phyloP scores from a whole-genome alignment of 2,329 filamentous ascomycete genomes.

The Colletotrichum aenigma region DNA sequence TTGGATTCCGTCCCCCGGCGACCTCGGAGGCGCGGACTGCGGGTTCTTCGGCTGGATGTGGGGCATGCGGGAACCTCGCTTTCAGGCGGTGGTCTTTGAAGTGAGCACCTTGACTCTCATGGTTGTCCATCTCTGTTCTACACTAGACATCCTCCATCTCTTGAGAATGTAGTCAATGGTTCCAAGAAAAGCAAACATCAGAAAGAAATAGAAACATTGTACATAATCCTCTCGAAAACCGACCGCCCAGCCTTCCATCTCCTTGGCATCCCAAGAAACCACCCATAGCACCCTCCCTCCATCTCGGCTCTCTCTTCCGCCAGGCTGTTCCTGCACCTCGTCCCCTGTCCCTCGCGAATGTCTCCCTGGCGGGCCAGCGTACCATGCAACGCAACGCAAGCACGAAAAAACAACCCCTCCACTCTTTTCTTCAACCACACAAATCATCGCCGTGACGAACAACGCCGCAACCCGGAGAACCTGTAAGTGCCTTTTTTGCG shows the following conservation, averaged over 20 bases:
- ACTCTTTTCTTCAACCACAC: background rate
- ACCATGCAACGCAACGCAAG: background rate
- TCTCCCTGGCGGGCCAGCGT: background rate
- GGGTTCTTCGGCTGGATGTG: constrained; percentile 8
- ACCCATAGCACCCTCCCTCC: background rate
- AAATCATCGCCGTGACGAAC: background rate
- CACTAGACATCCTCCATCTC: accelerated
- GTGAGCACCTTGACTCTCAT: background rate
- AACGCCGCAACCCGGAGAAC: background rate
- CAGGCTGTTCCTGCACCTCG: background rate
- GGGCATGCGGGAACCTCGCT: background rate
- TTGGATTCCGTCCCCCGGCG: background rate
- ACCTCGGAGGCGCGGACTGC: background rate
- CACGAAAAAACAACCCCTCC: background rate
- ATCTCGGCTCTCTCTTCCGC: background rate
- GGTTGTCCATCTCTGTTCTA: accelerated
- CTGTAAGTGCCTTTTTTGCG: background rate
- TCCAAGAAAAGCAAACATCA: background rate
- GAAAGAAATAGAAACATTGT: background rate
- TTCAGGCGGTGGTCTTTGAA: background rate
- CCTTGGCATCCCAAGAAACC: background rate
- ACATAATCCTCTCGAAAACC: background rate
- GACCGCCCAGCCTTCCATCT: background rate
- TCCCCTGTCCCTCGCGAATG: background rate
- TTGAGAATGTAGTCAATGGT: accelerated